These are phyloP conservation scores for Talaromyces sp. DNA, from an alignment of 2,329 filamentous ascomycete genomes.

Conservation along the genomic window DNA sequence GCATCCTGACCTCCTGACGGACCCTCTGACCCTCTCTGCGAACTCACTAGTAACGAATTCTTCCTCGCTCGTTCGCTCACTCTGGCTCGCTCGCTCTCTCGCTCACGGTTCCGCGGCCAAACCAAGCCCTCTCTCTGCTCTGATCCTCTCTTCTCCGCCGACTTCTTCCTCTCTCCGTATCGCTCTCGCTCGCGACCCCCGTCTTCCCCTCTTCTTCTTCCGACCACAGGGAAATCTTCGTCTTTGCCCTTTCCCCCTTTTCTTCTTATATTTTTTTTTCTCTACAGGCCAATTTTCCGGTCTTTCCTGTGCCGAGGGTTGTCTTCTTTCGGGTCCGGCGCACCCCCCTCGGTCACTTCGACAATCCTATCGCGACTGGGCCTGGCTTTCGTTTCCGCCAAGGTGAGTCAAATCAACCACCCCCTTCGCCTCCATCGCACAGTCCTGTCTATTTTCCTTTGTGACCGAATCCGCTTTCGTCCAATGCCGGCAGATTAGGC, in stretches of 20 bases:
- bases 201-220: neutral
- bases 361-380: neutral
- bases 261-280: constrained; percentile 20
- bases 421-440: constrained; percentile 5
- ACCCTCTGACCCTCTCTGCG: neutral
- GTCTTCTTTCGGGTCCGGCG: constrained; percentile 15
- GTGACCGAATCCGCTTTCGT: neutral
- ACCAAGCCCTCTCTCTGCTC: neutral
- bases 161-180: constrained; percentile 2
- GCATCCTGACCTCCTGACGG: neutral
- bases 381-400: neutral
- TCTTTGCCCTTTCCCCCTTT: constrained; percentile 2
- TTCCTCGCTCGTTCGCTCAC: neutral
- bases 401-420: neutral
- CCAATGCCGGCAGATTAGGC: constrained; percentile 1
- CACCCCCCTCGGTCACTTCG: constrained; percentile 17
- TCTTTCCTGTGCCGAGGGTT: constrained; percentile 17
- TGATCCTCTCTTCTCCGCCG: constrained; percentile 10
- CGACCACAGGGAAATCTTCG: neutral
- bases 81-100: neutral
- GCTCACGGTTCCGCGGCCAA: neutral
- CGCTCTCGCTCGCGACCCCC: neutral
- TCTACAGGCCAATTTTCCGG: constrained; percentile 15
- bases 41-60: neutral
- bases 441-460: neutral